Percentiles rank a stretch among this genome's conserved stretches.
phyloP scores from a whole-genome alignment of 106 monocot genomes.

The Vanilla planifolia region DNA sequence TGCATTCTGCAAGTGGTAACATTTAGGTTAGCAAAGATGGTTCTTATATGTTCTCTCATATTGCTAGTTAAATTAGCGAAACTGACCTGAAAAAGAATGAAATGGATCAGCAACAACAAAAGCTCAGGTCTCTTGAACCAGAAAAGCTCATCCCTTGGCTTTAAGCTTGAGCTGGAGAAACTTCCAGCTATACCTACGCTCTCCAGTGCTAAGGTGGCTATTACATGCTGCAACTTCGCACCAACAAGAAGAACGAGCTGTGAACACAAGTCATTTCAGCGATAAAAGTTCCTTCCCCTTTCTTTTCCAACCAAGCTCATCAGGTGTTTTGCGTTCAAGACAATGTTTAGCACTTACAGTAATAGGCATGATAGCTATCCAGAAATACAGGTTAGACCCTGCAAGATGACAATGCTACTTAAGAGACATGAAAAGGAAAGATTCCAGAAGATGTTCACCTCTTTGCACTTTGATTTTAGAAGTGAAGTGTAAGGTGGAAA shows the following conservation, averaged over 20 bases:
- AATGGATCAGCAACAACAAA: slow-evolving; percentile 76
- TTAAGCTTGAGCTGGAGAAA: slow-evolving; percentile 29
- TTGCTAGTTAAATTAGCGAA: not conserved
- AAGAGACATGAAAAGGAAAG: not conserved
- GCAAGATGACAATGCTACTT: slow-evolving; percentile 14
- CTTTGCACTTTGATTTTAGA: too few species aligned
- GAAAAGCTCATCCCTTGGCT: slow-evolving; percentile 87
- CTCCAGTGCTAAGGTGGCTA: slow-evolving; percentile 85
- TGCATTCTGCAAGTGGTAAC: slow-evolving; percentile 63
- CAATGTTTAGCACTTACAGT: slow-evolving; percentile 41
- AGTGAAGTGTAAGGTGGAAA: not conserved
- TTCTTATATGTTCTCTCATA: not conserved
- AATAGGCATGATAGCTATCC: slow-evolving; percentile 95
- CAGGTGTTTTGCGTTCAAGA: not conserved
- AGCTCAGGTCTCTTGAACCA: slow-evolving; percentile 99
- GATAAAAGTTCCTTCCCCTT: not conserved
- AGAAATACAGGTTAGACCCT: slow-evolving; percentile 96
- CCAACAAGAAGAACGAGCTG: slow-evolving; percentile 94
- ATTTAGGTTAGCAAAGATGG: not conserved
- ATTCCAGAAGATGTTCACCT: slow-evolving; percentile 2
- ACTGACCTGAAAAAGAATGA: slow-evolving; percentile 91
- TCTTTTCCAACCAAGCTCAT: not conserved
- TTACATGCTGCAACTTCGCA: slow-evolving; percentile 82
- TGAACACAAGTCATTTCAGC: not conserved
- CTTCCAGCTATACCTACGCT: slow-evolving; percentile 47